Base-by-base conservation (phyloP, 805 yeast genomes). In the Saccharomycodes ludwigii region DNA sequence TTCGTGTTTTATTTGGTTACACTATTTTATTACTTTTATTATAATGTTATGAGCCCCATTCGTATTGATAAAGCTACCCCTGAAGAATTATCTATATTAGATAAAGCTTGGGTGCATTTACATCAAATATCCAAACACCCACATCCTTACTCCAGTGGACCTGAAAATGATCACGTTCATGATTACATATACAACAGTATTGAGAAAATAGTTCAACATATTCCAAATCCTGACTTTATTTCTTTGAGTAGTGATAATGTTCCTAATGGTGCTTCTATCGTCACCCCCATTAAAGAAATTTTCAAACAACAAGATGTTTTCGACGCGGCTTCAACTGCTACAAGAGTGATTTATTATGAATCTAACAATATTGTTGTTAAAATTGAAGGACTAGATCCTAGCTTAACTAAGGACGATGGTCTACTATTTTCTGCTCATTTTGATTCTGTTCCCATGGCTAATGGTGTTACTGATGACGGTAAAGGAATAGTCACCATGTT, bases 391-490 rank as follows among this genome's bases (percentile, higher is more conserved):
- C 14, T 29, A 19, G 59, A 77, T 32, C 57, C 66, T 1, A 43
- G 56, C 1, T 54, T 79, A 30, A 77, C 79, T 1, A n/a, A n/a
- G n/a, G n/a, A n/a, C n/a, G n/a, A n/a, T n/a, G 93, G 85, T 1
- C 52, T 85, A 4, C 55, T 85, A 25, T 50, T 86, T 3, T 77
- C 91, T 43, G 85, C 95, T 4, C 96, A 86, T 57, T 86, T 61
- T 46, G 96, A 85, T 56, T 73, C 88, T 6, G 95, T 85, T 6
- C 93, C 95, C 14, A 72, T 93, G 3, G 74, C 84, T 4, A 73
- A 61, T 43, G 96, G 96, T 19, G 73, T 91, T 2, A 86, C 95
- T 2, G 96, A 86, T 51, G 95, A 84, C 48, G 95, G 95, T 1
- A 74, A 76, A 60, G 95, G 95, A 6, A 65, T 83, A 37, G 94